Evolutionary conservation across 2,329 filamentous ascomycete species (phyloP).

Genomic region (Fusarium verticillioides): DNA sequence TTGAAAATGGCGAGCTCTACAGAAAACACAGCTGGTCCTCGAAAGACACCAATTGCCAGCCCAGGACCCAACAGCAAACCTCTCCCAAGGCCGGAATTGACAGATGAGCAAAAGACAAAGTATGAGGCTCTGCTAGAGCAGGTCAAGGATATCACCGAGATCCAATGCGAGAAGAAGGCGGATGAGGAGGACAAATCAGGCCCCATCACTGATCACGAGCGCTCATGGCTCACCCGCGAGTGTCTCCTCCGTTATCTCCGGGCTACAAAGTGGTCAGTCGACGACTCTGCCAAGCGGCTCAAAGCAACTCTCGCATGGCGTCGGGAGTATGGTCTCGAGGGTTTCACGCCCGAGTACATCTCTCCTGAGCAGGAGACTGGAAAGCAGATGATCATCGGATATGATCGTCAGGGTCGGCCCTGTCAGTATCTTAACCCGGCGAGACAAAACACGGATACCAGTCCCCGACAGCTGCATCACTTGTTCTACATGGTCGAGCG

Average conservation of each 20-base stretch:
- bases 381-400: constrained; percentile 91
- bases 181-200: constrained; percentile 64
- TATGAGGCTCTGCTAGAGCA: constrained; percentile 80
- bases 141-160: constrained; percentile 76
- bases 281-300: constrained; percentile 81
- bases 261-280: constrained; percentile 88
- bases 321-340: constrained; percentile 86
- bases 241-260: constrained; percentile 93
- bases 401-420: constrained; percentile 84
- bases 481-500: constrained; percentile 96
- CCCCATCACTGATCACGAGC: constrained; percentile 81
- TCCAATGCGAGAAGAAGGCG: constrained; percentile 62
- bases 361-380: constrained; percentile 95
- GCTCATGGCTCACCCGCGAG: constrained; percentile 90
- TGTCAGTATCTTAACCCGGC: constrained; percentile 92
- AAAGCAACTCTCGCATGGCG: constrained; percentile 87
- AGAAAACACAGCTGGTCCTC: constrained; percentile 36
- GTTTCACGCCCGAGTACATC: constrained; percentile 86
- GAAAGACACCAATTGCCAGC: constrained; percentile 67
- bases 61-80: constrained; percentile 70
- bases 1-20: constrained; percentile 36
- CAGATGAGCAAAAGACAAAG: constrained; percentile 81
- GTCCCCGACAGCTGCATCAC: constrained; percentile 89
- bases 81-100: constrained; percentile 68
- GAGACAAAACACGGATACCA: constrained; percentile 90